Percentiles rank a stretch among this genome's conserved stretches.
phyloP scores from a whole-genome alignment of 2,329 filamentous ascomycete genomes.

The Trichoderma arundinaceum region DNA sequence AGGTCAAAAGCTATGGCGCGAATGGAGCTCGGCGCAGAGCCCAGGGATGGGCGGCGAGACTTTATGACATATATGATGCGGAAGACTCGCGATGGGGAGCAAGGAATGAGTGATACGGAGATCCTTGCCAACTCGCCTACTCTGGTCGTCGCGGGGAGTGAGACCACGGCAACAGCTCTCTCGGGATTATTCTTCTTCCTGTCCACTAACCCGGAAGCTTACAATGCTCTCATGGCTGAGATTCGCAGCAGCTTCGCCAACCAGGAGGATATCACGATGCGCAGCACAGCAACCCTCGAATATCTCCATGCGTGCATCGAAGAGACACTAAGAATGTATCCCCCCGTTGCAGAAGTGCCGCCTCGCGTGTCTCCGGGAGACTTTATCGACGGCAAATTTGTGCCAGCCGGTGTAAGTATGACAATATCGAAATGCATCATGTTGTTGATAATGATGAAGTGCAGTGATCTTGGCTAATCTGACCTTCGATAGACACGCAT shows the following conservation, averaged over 20 bases:
- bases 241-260: neutral
- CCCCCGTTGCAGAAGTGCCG: constrained; percentile 42
- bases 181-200: constrained; percentile 43
- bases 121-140: constrained; percentile 38
- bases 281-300: too few relatives aligned
- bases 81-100: constrained; percentile 39
- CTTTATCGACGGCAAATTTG: constrained; percentile 40
- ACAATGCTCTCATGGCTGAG: constrained; percentile 31
- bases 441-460: too few relatives aligned
- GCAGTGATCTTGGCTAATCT: too few relatives aligned
- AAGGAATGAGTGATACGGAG: constrained; percentile 37
- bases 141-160: constrained; percentile 43
- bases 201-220: constrained; percentile 39
- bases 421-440: too few relatives aligned
- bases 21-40: constrained; percentile 35
- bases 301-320: too few relatives aligned
- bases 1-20: constrained; percentile 17
- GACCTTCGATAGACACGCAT: too few relatives aligned
- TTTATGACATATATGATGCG: constrained; percentile 41
- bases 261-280: constrained; percentile 46
- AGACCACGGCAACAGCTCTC: constrained; percentile 44
- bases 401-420: constrained; percentile 37
- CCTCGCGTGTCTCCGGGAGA: constrained; percentile 43
- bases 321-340: constrained; percentile 46
- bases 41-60: constrained; percentile 33